phyloP scores from a whole-genome alignment of 495 filamentous ascomycete genomes.

The Talaromyces borbonicus region DNA sequence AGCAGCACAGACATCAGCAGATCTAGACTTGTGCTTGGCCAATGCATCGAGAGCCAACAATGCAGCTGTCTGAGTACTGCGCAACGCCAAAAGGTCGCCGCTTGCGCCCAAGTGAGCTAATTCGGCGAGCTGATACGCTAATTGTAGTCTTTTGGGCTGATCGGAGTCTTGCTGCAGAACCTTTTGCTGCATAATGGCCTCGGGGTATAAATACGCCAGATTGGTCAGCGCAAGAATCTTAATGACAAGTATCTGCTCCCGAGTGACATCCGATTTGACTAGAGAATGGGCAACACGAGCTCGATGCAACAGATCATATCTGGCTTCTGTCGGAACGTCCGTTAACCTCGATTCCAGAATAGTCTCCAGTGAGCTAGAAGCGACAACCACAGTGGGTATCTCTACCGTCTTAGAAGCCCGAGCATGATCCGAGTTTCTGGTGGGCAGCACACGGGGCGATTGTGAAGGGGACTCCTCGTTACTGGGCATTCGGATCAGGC shows the following conservation, averaged over 20 bases:
- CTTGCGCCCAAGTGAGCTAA: constrained; percentile 67
- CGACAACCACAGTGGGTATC: constrained; percentile 55
- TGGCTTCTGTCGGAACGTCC: constrained; percentile 58
- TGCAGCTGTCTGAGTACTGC: constrained; percentile 73
- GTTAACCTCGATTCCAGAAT: constrained; percentile 53
- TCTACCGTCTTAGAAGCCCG: constrained; percentile 57
- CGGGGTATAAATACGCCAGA: constrained; percentile 76
- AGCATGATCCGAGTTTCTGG: constrained; percentile 26
- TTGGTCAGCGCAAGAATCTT: constrained; percentile 86
- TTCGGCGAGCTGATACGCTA: constrained; percentile 86
- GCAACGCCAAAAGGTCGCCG: constrained; percentile 55
- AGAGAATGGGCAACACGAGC: constrained; percentile 75
- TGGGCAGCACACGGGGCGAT: constrained; percentile 15
- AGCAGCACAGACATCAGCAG: constrained; percentile 72
- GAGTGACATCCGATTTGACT: constrained; percentile 47
- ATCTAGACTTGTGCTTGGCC: constrained; percentile 63
- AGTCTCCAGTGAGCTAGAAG: constrained; percentile 51
- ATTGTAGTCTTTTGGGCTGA: constrained; percentile 78
- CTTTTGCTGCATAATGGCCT: constrained; percentile 70
- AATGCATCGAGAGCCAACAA: constrained; percentile 73
- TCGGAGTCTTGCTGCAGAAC: constrained; percentile 81
- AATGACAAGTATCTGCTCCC: constrained; percentile 69
- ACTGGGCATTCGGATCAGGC: constrained; percentile 33
- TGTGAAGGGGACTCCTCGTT: constrained; percentile 44
- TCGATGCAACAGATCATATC: constrained; percentile 81